A percentile compares a stretch with the other conserved stretches of the same genome.
Conservation (phyloP, 371 early-diverging fungal genomes). For the Mortierella sp. region DNA sequence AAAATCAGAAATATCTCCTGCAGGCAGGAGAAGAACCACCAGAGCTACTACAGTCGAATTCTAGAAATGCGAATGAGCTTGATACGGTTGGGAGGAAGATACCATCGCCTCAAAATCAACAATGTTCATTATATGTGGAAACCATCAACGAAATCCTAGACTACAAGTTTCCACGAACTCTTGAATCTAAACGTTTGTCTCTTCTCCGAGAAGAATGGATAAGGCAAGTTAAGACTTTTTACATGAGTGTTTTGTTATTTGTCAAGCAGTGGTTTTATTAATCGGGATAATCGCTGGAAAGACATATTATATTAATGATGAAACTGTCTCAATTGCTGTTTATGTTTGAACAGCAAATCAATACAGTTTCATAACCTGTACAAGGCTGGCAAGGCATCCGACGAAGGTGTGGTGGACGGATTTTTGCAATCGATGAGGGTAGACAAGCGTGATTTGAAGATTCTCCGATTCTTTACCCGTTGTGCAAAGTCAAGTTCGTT, state of each 20-base stretch:
- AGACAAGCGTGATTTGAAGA: slow-evolving; percentile 48
- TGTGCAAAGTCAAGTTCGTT: slow-evolving; percentile 29
- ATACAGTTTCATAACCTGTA: slow-evolving; percentile 51
- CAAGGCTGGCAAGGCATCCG: slow-evolving; percentile 44
- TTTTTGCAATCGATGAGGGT: slow-evolving; percentile 46
- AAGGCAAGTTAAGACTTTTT: slow-evolving; percentile 20
- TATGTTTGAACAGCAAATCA: slow-evolving; percentile 29
- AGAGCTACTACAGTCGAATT: slow-evolving; percentile 12
- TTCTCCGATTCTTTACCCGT: slow-evolving; percentile 47
- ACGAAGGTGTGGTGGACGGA: slow-evolving; percentile 34
- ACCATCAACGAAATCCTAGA: slow-evolving; percentile 48
- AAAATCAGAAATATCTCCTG: slow-evolving; percentile 28
- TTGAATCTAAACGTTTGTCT: slow-evolving; percentile 38
- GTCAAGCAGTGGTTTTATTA: background rate
- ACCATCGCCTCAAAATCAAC: background rate
- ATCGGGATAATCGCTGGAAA: background rate
- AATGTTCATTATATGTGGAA: slow-evolving; percentile 34
- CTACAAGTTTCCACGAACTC: slow-evolving; percentile 32
- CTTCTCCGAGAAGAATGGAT: slow-evolving; percentile 52
- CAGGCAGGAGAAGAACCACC: slow-evolving; percentile 56
- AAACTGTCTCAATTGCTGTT: background rate
- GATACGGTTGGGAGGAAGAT: slow-evolving; percentile 10
- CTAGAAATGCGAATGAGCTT: slow-evolving; percentile 9
- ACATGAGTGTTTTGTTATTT: background rate
- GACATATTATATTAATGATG: background rate